Conservation (phyloP, 2,329 filamentous ascomycete genomes). For the Fusarium continuum region DNA sequence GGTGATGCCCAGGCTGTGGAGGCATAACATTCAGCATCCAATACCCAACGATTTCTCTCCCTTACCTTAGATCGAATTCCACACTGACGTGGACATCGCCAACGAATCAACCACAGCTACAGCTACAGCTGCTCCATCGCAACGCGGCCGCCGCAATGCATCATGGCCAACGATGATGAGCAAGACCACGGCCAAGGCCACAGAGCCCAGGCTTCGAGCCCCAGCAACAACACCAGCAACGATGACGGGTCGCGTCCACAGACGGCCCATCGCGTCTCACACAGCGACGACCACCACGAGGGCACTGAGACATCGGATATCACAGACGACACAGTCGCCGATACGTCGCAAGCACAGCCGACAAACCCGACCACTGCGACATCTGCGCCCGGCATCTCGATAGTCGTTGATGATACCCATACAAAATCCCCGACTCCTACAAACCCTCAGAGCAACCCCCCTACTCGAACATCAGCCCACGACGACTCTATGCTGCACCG, state of each 20-base stretch:
- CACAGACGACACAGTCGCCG: constrained; percentile 23
- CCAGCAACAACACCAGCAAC: constrained; percentile 7
- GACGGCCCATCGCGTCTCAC: constrained; percentile 42
- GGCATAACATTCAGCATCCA: constrained; percentile 25
- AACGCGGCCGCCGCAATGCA: constrained; percentile 44
- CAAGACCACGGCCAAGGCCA: constrained; percentile 35
- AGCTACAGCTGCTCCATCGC: constrained; percentile 5
- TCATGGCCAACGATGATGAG: constrained; percentile 52
- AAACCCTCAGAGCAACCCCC: constrained; percentile 2
- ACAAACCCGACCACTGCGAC: constrained; percentile 20
- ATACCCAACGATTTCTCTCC: constrained; percentile 29
- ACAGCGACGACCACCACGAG: constrained; percentile 18
- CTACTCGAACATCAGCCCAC: constrained; percentile 16
- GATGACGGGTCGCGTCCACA: constrained; percentile 34
- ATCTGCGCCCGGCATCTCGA: constrained; percentile 27
- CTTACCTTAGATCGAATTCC: constrained; percentile 9
- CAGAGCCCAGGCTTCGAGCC: constrained; percentile 24
- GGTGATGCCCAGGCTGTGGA: constrained; percentile 11
- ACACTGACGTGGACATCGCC: constrained; percentile 7
- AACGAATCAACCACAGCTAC: constrained; percentile 12
- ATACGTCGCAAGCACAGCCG: constrained; percentile 13
- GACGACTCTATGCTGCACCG: constrained; percentile 29
- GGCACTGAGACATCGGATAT: constrained; percentile 31
- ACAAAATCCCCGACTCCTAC: constrained; percentile 11
- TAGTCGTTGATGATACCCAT: constrained; percentile 25